Conservation (phyloP, 2,329 filamentous ascomycete genomes). For the Neodidymelliopsis sp. region DNA sequence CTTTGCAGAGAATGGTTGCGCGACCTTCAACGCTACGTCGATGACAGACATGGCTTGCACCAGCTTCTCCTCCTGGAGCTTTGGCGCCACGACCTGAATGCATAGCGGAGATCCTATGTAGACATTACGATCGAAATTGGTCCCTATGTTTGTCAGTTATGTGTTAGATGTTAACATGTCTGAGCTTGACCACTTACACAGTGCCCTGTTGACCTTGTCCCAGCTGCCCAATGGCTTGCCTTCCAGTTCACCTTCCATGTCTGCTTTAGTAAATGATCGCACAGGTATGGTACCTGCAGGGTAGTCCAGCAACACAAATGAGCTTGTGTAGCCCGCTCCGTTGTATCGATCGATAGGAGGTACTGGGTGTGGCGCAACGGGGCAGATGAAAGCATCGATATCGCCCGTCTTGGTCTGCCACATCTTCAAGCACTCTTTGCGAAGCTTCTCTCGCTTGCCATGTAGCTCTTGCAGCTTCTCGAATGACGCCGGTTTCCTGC, state of each 20-base stretch:
- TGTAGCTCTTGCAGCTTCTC: slow-evolving; percentile 62
- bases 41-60: slow-evolving; percentile 62
- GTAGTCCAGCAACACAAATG: slow-evolving; percentile 69
- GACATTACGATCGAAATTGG: slow-evolving; percentile 59
- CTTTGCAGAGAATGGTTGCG: slow-evolving; percentile 18
- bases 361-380: slow-evolving; percentile 69
- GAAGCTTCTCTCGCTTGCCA: slow-evolving; percentile 59
- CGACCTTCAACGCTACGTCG: slow-evolving; percentile 53
- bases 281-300: slow-evolving; percentile 66
- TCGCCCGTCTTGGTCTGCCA: slow-evolving; percentile 58
- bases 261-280: slow-evolving; percentile 56
- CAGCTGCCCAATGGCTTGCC: slow-evolving; percentile 59
- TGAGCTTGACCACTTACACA: slow-evolving; percentile 64
- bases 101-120: slow-evolving; percentile 64
- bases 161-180: too few species aligned
- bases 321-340: slow-evolving; percentile 67
- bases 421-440: slow-evolving; percentile 64
- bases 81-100: slow-evolving; percentile 65
- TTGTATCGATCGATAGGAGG: slow-evolving; percentile 69
- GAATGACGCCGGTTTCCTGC: slow-evolving; percentile 57
- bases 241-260: slow-evolving; percentile 59
- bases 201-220: slow-evolving; percentile 66
- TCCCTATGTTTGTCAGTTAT: slow-evolving; percentile 39
- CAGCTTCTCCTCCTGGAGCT: slow-evolving; percentile 62
- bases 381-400: slow-evolving; percentile 69